phyloP scores from a whole-genome alignment of 495 filamentous ascomycete genomes.

The Bacidia gigantensis region DNA sequence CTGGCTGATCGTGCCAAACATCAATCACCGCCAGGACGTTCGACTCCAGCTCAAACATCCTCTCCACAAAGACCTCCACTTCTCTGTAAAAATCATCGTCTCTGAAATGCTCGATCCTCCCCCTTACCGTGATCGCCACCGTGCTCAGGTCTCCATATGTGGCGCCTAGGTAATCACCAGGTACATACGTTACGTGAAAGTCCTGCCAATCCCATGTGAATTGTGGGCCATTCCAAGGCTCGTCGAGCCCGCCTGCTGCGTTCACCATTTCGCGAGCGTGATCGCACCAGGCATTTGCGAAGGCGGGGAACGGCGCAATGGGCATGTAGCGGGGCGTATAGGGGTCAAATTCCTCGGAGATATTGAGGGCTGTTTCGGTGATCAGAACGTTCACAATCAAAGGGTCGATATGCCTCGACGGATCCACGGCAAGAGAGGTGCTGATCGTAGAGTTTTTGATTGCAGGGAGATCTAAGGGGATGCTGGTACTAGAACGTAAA shows the following conservation, averaged over 20 bases:
- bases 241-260: not conserved
- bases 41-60: not conserved
- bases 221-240: not conserved
- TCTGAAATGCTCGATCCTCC: not conserved
- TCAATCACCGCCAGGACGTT: conserved; percentile 35
- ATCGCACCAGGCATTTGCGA: not conserved
- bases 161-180: not conserved
- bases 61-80: not conserved
- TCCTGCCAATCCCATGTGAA: not conserved
- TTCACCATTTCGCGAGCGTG: not conserved
- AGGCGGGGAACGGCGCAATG: not conserved
- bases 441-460: not conserved
- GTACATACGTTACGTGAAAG: not conserved
- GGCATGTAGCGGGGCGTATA: not conserved
- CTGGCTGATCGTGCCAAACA: conserved; percentile 44
- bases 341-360: not conserved
- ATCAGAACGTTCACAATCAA: not conserved
- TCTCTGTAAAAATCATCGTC: not conserved
- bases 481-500: not conserved
- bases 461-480: not conserved
- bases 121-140: not conserved
- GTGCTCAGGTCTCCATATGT: not conserved
- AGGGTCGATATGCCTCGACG: not conserved
- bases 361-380: not conserved
- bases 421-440: not conserved